phyloP scores from a whole-genome alignment of 2,329 filamentous ascomycete genomes.

The Davidsoniella neocaledoniae region DNA sequence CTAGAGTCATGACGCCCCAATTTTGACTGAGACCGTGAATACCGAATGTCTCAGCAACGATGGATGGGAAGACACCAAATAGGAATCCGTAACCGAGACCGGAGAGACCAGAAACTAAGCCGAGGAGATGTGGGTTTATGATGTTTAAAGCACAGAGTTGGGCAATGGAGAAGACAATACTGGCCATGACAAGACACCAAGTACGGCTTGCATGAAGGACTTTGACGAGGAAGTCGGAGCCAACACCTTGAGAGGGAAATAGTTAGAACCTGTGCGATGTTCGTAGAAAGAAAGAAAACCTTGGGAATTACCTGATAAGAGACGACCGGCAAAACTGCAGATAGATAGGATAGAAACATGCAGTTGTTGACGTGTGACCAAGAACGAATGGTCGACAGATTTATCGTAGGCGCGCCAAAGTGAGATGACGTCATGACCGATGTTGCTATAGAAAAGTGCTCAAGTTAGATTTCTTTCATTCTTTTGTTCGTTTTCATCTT shows the following conservation, averaged over 20 bases:
- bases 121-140: conserved; percentile 59
- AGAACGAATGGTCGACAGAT: conserved; percentile 52
- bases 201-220: conserved; percentile 63
- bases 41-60: conserved; percentile 81
- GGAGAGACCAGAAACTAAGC: conserved; percentile 64
- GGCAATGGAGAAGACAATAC: conserved; percentile 59
- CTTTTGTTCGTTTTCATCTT: background rate
- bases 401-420: conserved; percentile 78
- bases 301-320: conserved; percentile 47
- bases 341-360: conserved; percentile 91
- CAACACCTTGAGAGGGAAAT: conserved; percentile 43
- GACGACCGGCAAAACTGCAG: conserved; percentile 66
- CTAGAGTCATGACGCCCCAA: conserved; percentile 88
- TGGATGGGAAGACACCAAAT: conserved; percentile 83
- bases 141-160: conserved; percentile 64
- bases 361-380: conserved; percentile 68
- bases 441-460: conserved; percentile 48
- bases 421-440: conserved; percentile 75
- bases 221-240: conserved; percentile 80
- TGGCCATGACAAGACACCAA: conserved; percentile 76
- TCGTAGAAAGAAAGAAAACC: background rate
- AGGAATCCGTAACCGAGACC: conserved; percentile 85
- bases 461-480: background rate
- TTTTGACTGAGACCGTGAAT: conserved; percentile 81
- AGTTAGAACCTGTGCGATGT: background rate